These are phyloP conservation scores for Lagenidium sp. DNA, from an alignment of 352 stramenopile species.

Conservation along the genomic window DNA sequence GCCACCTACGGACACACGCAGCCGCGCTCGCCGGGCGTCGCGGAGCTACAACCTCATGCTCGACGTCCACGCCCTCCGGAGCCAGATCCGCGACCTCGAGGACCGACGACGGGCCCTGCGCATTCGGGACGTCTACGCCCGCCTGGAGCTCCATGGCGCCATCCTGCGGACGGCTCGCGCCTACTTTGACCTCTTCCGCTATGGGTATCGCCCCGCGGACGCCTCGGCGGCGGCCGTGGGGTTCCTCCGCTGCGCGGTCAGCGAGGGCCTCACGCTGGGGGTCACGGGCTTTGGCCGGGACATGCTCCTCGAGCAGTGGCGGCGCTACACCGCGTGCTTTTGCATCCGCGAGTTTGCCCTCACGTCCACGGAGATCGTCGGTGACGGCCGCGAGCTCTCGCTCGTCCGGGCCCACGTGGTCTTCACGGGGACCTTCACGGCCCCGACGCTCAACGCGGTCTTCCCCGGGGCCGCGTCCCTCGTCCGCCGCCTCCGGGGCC, in stretches of 20 bases:
- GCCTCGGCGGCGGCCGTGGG: background rate
- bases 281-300: slow-evolving; percentile 3
- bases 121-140: background rate
- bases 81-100: slow-evolving; percentile 3
- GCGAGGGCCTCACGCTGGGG: slow-evolving; percentile 2
- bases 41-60: slow-evolving; percentile 11
- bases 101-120: slow-evolving; percentile 1
- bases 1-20: no score
- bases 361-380: background rate
- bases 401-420: slow-evolving; percentile 2
- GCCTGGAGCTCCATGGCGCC: background rate
- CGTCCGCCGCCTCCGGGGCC: background rate
- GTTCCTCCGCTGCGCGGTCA: background rate
- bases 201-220: background rate
- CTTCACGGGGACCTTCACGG: slow-evolving; percentile 4
- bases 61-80: slow-evolving; percentile 9
- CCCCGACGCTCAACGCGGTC: background rate
- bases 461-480: slow-evolving; percentile 8
- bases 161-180: background rate
- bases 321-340: slow-evolving; percentile 11
- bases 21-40: background rate
- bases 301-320: slow-evolving; percentile 12
- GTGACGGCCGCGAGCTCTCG: background rate
- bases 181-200: background rate
- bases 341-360: slow-evolving; percentile 3